Base-by-base conservation (phyloP, 2,329 filamentous ascomycete species). In the Aspergillus ochraceoroseus region DNA sequence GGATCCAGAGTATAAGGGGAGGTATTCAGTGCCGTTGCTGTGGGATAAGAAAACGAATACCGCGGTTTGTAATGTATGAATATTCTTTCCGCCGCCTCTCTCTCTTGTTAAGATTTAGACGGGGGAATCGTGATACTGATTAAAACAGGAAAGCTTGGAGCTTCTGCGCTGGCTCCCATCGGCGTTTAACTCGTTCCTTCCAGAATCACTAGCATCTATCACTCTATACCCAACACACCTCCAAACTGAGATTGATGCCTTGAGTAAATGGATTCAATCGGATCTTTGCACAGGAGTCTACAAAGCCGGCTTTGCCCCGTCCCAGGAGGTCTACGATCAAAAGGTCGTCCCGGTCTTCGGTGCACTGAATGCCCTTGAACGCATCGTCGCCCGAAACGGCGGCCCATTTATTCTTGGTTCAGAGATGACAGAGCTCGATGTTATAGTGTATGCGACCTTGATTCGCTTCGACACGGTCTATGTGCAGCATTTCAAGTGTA, bases 401-500 rank as follows among this genome's bases (percentile, higher is more conserved):
- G 74, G 77, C 0, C 77, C 78, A 0, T 82, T 72, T 47, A 61
- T 82, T 2, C 64, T 82, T 0, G 79, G 79, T 2, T 53, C 59
- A 1, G 53, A 67, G 9, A 52, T 82, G 44, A 82, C 79, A 0
- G 78, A 82, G 56, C 59, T 81, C 7, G 79, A 83, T 52, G 53
- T 82, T 13, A 63, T 75, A 7, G 67, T 73, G 0, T 83, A 76
- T 49, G 68, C 72, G 2, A 81, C 77, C 0, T 49, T 79, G 9
- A 66, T 82, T n/a, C 67, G 79, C 2, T 75, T 82, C 51, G 79
- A 82, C 47, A 62, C 70, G 2, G 72, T 78, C 3, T 83, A 82
- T 53, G 76, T 78, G 8, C 77, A 82, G 64, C 78, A 82, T 59
- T 82, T 82, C 66, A 82, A 82, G 63, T 79, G 76, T 52, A 82